Conservation (phyloP, 768 basidiomycete species). For the Agrocybe praecox region DNA sequence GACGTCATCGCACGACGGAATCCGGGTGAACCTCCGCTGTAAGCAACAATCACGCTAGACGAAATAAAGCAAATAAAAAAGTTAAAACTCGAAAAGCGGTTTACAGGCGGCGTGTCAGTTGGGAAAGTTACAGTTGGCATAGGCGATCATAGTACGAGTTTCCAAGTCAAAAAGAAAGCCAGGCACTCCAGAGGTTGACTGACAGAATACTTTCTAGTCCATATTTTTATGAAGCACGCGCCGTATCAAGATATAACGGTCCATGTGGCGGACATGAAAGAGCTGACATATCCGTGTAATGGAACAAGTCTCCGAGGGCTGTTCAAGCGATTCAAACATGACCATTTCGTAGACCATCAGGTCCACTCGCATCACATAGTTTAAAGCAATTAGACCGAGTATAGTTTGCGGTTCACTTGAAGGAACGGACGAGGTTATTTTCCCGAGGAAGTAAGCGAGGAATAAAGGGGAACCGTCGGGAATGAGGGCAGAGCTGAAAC, state of each 20-base stretch:
- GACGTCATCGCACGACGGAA: background rate
- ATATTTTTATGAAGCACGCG: background rate
- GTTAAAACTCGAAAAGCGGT: background rate
- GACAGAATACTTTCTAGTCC: background rate
- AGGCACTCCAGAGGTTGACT: background rate
- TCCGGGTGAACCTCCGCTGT: background rate
- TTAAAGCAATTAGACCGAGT: too few species aligned
- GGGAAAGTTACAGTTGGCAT: too few species aligned
- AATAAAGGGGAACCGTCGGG: too few species aligned
- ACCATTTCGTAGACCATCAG: background rate
- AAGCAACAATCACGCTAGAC: background rate
- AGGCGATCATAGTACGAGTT: background rate
- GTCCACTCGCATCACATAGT: too few species aligned
- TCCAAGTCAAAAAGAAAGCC: background rate
- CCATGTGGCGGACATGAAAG: background rate
- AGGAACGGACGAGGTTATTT: too few species aligned
- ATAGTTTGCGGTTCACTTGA: too few species aligned
- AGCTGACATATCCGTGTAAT: conserved; percentile 8
- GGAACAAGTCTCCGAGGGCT: conserved; percentile 5
- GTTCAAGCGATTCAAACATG: background rate
- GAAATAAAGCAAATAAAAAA: background rate
- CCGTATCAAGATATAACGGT: background rate
- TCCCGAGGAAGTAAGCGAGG: too few species aligned
- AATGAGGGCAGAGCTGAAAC: too few species aligned
- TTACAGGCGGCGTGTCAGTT: too few species aligned